These are phyloP conservation scores for Tetragonia tetragonoides DNA, from an alignment of 148 eudicot genomes.

Conservation along the genomic window DNA sequence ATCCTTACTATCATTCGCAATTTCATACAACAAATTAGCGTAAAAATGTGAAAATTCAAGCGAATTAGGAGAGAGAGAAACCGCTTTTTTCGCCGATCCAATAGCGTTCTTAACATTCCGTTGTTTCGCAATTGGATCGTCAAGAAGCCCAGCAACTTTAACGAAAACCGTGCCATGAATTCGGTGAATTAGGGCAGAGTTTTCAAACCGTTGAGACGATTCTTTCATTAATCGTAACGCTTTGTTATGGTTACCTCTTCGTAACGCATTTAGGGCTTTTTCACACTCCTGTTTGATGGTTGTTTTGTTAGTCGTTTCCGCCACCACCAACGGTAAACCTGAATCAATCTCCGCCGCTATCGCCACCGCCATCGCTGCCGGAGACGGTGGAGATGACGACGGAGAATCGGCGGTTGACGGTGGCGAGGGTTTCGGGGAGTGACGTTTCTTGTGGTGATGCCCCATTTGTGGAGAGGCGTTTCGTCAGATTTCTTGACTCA, in stretches of 20 bases:
- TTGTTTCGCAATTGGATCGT: constrained; percentile 57
- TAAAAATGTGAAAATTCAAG: constrained; percentile 71
- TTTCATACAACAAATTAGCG: constrained; percentile 73
- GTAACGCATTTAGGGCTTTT: constrained; percentile 54
- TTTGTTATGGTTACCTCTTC: constrained; percentile 74
- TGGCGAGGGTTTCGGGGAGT: constrained; percentile 31
- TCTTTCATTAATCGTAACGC: constrained; percentile 79
- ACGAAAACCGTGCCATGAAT: constrained; percentile 66
- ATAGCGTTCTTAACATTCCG: constrained; percentile 58
- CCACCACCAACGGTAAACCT: too few species aligned
- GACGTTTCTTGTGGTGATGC: constrained; percentile 48
- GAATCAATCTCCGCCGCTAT: too few species aligned
- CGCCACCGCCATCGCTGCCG: too few species aligned
- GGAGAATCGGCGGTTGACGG: background rate
- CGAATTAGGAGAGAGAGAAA: constrained; percentile 52
- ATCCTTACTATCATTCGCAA: constrained; percentile 60
- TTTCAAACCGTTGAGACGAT: constrained; percentile 37
- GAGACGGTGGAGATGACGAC: background rate
- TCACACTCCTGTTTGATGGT: constrained; percentile 67
- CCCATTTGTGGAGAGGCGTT: constrained; percentile 38
- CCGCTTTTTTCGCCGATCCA: constrained; percentile 67
- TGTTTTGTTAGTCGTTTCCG: constrained; percentile 2
- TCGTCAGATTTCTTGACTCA: constrained; percentile 1
- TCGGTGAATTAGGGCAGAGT: constrained; percentile 54
- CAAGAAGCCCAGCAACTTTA: constrained; percentile 56